Conservation (phyloP, 495 filamentous ascomycete species). For the Lindgomyces ingoldianus region DNA sequence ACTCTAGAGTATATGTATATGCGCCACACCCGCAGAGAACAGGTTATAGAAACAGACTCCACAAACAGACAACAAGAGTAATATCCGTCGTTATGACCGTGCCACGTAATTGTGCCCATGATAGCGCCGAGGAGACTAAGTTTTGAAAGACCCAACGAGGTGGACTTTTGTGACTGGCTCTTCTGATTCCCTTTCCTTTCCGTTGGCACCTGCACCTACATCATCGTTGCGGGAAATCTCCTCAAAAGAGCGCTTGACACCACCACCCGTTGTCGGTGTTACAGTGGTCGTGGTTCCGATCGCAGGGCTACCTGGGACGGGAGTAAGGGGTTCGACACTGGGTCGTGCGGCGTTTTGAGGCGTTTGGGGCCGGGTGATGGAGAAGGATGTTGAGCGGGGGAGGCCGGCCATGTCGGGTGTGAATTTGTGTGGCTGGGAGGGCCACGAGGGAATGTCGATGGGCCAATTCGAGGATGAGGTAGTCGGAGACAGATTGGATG, state of each 20-base stretch:
- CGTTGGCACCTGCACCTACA: not conserved
- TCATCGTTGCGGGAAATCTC: not conserved
- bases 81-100: no score
- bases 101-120: no score
- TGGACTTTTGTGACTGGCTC: not conserved
- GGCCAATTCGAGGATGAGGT: no score
- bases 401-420: slow-evolving; percentile 23
- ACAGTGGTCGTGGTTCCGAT: not conserved
- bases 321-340: slow-evolving; percentile 34
- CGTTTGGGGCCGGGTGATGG: not conserved
- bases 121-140: no score
- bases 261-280: not conserved
- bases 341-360: slow-evolving; percentile 13
- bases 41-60: no score
- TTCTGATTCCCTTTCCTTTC: not conserved
- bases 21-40: no score
- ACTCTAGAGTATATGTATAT: no score
- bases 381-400: not conserved
- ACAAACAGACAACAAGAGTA: no score
- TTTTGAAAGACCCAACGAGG: not conserved
- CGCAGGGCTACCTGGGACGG: slow-evolving; percentile 25
- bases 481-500: not conserved
- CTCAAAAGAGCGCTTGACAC: not conserved
- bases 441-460: not conserved
- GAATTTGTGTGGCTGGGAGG: slow-evolving; percentile 14